Conservation (phyloP, 768 basidiomycete genomes). For the Lentinula boryana region DNA sequence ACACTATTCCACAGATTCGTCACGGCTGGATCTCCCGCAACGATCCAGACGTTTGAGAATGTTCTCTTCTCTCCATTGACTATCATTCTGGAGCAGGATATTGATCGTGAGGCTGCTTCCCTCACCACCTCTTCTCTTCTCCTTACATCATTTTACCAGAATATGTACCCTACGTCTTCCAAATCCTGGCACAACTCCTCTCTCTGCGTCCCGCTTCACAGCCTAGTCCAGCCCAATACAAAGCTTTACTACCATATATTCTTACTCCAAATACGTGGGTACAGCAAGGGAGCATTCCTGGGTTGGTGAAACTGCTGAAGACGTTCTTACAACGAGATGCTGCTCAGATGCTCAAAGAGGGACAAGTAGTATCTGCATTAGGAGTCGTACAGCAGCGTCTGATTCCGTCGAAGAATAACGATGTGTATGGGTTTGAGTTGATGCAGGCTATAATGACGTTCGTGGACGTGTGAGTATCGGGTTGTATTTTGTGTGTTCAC, state of each 20-base stretch:
- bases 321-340: slow-evolving; percentile 77
- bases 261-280: slow-evolving; percentile 86
- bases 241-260: slow-evolving; percentile 71
- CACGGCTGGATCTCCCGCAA: slow-evolving; percentile 59
- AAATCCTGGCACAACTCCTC: slow-evolving; percentile 86
- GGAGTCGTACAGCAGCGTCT: slow-evolving; percentile 89
- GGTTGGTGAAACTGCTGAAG: slow-evolving; percentile 81
- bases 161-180: slow-evolving; percentile 97
- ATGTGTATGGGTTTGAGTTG: slow-evolving; percentile 88
- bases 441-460: slow-evolving; percentile 69
- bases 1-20: slow-evolving; percentile 53
- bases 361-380: slow-evolving; percentile 72
- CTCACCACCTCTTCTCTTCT: background rate
- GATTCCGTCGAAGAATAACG: slow-evolving; percentile 82
- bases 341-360: slow-evolving; percentile 55
- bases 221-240: slow-evolving; percentile 70
- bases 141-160: slow-evolving; percentile 40
- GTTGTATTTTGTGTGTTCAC: background rate
- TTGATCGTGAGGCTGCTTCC: slow-evolving; percentile 60
- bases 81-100: slow-evolving; percentile 84
- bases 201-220: slow-evolving; percentile 19
- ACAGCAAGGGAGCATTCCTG: slow-evolving; percentile 92
- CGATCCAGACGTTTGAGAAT: slow-evolving; percentile 71
- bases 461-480: slow-evolving; percentile 63
- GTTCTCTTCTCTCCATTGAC: slow-evolving; percentile 85